A percentile compares a stretch with the other conserved stretches of the same genome.
phyloP scores from a whole-genome alignment of 345 rosid species.

The Eucalyptus pumila region DNA sequence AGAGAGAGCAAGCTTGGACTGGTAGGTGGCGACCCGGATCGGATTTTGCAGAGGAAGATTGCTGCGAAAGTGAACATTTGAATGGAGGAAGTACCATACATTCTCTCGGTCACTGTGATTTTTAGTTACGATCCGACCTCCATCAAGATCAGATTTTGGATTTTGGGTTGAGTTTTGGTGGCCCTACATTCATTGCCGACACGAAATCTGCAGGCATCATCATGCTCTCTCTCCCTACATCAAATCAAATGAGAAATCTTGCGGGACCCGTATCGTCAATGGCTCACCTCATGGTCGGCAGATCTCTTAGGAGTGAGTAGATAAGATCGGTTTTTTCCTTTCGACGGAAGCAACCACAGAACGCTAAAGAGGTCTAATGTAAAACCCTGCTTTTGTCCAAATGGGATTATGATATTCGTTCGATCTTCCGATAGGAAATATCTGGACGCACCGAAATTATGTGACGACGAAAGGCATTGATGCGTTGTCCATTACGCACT shows the following conservation, averaged over 20 bases:
- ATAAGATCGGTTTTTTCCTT: not conserved
- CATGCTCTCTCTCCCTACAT: not conserved
- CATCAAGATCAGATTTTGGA: not conserved
- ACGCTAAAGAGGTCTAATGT: not conserved
- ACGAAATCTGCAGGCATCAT: not conserved
- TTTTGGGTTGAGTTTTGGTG: not conserved
- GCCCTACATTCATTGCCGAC: not conserved
- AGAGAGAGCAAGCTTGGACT: not conserved
- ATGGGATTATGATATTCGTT: not conserved
- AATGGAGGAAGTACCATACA: not conserved
- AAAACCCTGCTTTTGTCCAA: not conserved
- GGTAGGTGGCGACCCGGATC: not conserved
- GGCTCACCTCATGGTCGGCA: not conserved
- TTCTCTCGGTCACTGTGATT: not conserved
- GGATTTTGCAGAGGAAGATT: not conserved
- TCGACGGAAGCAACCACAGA: not conserved
- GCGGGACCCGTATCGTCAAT: not conserved
- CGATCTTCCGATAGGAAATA: not conserved
- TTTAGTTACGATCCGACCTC: not conserved
- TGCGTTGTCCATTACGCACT: fast-evolving
- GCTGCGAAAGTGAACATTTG: not conserved
- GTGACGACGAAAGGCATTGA: not conserved
- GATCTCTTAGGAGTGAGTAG: not conserved
- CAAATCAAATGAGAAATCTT: not conserved
- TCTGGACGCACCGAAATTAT: not conserved